A percentile compares a stretch with the other conserved stretches of the same genome.
Evolutionary conservation across 2,329 filamentous ascomycete species (phyloP).

Genomic region (Penicillium sp.): DNA sequence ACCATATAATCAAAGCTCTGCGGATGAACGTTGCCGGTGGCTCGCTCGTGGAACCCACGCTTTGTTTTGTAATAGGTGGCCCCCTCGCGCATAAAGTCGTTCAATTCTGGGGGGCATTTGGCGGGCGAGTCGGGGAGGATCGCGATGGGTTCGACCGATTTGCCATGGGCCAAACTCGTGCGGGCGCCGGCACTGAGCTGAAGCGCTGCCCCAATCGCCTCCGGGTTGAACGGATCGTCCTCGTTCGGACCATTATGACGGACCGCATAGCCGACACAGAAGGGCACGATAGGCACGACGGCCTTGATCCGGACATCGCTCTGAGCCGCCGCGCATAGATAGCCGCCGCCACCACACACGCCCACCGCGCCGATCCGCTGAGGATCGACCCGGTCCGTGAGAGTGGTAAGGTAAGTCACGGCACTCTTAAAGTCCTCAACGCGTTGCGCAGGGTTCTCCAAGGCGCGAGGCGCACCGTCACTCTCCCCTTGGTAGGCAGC

Average conservation of each 20-base stretch:
- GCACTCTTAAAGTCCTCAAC: slow-evolving; percentile 39
- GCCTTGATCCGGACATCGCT: slow-evolving; percentile 42
- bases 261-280: slow-evolving; percentile 32
- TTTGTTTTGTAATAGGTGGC: slow-evolving; percentile 24
- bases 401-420: slow-evolving; percentile 31
- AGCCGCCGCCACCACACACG: slow-evolving; percentile 41
- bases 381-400: slow-evolving; percentile 27
- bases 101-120: slow-evolving; percentile 1
- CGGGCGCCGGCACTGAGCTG: slow-evolving; percentile 8
- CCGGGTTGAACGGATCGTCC: slow-evolving; percentile 7
- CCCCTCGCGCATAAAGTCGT: slow-evolving; percentile 10
- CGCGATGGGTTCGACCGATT: slow-evolving; percentile 18
- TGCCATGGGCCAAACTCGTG: slow-evolving; percentile 10
- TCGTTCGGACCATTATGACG: slow-evolving; percentile 20
- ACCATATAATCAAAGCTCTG: slow-evolving; percentile 24
- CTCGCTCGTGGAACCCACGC: slow-evolving; percentile 21
- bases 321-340: slow-evolving; percentile 36
- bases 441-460: slow-evolving; percentile 41
- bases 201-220: slow-evolving; percentile 7
- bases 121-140: slow-evolving; percentile 11
- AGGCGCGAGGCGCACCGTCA: slow-evolving; percentile 34
- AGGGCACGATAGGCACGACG: slow-evolving; percentile 33
- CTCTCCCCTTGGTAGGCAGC: slow-evolving; percentile 41
- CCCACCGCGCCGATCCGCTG: slow-evolving; percentile 41
- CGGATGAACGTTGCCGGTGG: slow-evolving; percentile 18